Evolutionary conservation across 2,329 filamentous ascomycete genomes (phyloP).

Genomic region (Coniochaeta ligniaria): DNA sequence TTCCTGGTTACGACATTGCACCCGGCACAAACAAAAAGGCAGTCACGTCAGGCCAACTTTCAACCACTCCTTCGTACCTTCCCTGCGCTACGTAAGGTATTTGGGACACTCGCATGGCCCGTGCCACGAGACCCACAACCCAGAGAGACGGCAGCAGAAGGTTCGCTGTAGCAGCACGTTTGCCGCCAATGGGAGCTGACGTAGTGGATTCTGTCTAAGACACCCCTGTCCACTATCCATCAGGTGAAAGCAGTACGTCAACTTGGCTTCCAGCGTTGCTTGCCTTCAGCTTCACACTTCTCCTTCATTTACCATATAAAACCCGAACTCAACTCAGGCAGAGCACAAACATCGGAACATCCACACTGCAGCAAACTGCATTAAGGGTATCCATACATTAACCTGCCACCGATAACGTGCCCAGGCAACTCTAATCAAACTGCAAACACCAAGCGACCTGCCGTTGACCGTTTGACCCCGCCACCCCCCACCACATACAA

Average conservation of each 20-base stretch:
- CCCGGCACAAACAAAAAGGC: background rate
- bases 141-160: background rate
- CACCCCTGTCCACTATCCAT: background rate
- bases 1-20: background rate
- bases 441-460: background rate
- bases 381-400: background rate
- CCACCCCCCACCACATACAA: slow-evolving; percentile 1
- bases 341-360: background rate
- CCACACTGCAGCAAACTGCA: background rate
- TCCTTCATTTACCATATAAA: too few relatives aligned
- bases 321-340: background rate
- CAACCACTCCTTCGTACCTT: too few relatives aligned
- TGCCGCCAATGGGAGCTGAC: background rate
- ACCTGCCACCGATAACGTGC: background rate
- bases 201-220: background rate
- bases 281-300: background rate
- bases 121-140: background rate
- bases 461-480: slow-evolving; percentile 5
- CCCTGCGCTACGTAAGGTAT: too few relatives aligned
- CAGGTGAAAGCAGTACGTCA: background rate
- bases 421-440: background rate
- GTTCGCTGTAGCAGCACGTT: background rate
- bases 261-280: background rate
- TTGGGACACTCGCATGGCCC: background rate
- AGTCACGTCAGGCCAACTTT: background rate